Percentiles rank a stretch among this genome's conserved stretches.
phyloP scores from a whole-genome alignment of 495 filamentous ascomycete species.

The Elaphomyces granulatus region DNA sequence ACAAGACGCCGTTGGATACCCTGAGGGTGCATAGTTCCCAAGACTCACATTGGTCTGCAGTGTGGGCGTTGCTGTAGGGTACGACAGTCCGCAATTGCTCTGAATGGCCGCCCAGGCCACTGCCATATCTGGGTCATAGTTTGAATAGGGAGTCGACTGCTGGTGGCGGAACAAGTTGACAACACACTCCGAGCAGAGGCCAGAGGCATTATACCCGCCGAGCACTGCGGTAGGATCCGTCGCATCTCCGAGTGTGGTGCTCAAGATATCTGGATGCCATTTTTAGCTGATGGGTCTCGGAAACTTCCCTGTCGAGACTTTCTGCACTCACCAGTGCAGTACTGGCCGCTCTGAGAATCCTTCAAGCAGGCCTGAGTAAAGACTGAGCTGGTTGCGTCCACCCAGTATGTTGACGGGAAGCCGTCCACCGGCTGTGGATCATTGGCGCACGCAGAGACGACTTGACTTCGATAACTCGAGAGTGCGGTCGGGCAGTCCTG shows the following conservation, averaged over 20 bases:
- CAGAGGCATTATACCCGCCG: background rate
- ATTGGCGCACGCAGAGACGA: background rate
- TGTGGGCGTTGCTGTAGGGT: too few species aligned
- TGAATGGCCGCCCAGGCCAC: too few species aligned
- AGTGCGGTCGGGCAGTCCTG: background rate
- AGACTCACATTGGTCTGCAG: too few species aligned
- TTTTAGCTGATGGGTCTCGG: too few species aligned
- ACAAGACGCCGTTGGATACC: too few species aligned
- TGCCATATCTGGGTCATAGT: too few species aligned
- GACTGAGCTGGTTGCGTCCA: constrained; percentile 23
- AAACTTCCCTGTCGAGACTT: too few species aligned
- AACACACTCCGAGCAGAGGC: too few species aligned
- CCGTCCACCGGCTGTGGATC: constrained; percentile 8
- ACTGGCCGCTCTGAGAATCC: constrained; percentile 2
- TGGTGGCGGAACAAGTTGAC: too few species aligned
- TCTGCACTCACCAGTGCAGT: constrained; percentile 5
- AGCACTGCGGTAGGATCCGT: constrained; percentile 1
- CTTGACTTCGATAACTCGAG: background rate
- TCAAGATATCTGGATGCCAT: background rate
- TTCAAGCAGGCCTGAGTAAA: constrained; percentile 16
- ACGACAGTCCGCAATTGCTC: too few species aligned
- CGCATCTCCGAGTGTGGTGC: background rate
- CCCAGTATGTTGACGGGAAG: constrained; percentile 13
- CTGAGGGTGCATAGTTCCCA: too few species aligned
- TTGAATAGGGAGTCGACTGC: too few species aligned